These are phyloP conservation scores for Mantamonas sphyraenae DNA, from an alignment of 78 protist genomes.

Conservation along the genomic window DNA sequence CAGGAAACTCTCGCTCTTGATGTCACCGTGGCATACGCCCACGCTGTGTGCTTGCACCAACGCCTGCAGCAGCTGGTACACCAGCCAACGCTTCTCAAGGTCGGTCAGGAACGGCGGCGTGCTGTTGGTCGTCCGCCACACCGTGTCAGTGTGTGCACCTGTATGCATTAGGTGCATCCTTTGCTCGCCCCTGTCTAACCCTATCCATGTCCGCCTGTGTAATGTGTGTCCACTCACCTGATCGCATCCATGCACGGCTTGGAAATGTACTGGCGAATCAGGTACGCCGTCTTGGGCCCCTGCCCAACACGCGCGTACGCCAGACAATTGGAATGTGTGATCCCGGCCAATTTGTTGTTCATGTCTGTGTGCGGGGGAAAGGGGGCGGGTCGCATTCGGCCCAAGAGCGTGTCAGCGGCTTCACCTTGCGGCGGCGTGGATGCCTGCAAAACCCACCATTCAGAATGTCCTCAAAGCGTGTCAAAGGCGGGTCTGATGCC, in stretches of 20 bases:
- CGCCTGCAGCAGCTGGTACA: conserved; percentile 34
- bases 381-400: neutral
- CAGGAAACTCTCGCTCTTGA: conserved; percentile 27
- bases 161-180: no score
- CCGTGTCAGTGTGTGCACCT: no score
- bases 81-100: conserved; percentile 22
- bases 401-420: conserved; percentile 7
- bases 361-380: neutral
- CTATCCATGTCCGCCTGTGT: neutral
- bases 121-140: no score
- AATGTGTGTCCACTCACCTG: no score
- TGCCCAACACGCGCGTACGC: conserved; percentile 9
- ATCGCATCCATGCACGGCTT: neutral
- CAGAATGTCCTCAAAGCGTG: no score
- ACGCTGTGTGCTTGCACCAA: conserved; percentile 14
- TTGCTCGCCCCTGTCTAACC: no score
- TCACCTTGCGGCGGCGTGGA: neutral
- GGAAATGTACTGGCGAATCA: conserved; percentile 16
- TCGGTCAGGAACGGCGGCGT: conserved; percentile 21
- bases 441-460: no score
- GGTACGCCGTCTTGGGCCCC: conserved; percentile 17
- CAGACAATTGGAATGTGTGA: conserved; percentile 10
- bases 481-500: no score
- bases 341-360: neutral
- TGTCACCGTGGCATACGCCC: conserved; percentile 31